Percentiles rank a stretch among this genome's conserved stretches.
phyloP scores from a whole-genome alignment of 1,284 basidiomycete genomes.

The Somion occarium region DNA sequence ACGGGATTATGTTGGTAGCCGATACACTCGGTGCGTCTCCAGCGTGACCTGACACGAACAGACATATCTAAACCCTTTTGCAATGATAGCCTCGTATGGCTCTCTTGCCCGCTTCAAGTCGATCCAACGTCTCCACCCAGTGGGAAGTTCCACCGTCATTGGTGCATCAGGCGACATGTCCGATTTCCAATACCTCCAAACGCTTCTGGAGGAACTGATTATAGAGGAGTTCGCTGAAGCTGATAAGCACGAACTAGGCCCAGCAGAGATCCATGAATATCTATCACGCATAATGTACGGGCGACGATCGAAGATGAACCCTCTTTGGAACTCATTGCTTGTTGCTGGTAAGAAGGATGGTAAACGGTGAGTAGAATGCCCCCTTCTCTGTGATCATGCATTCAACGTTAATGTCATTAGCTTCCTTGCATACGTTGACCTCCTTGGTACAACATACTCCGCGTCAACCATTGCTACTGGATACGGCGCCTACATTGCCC shows the following conservation, averaged over 20 bases:
- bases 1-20: slow-evolving; percentile 98
- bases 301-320: slow-evolving; percentile 85
- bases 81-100: slow-evolving; percentile 82
- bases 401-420: slow-evolving; percentile 34
- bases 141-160: slow-evolving; percentile 83
- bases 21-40: slow-evolving; percentile 81
- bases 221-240: slow-evolving; percentile 77
- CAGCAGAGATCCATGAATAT: slow-evolving; percentile 92
- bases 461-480: slow-evolving; percentile 96
- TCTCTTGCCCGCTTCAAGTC: slow-evolving; percentile 97
- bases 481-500: slow-evolving; percentile 93
- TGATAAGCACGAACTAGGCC: slow-evolving; percentile 85
- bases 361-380: slow-evolving; percentile 46
- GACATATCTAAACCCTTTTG: not conserved
- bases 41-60: not conserved
- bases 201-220: slow-evolving; percentile 67
- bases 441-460: slow-evolving; percentile 95
- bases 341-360: slow-evolving; percentile 91
- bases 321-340: slow-evolving; percentile 93
- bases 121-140: slow-evolving; percentile 80
- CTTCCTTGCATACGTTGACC: slow-evolving; percentile 92
- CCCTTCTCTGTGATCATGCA: not conserved
- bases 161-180: slow-evolving; percentile 97
- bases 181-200: slow-evolving; percentile 94
- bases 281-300: slow-evolving; percentile 90